A percentile compares a stretch with the other conserved stretches of the same genome.
Evolutionary conservation across 2,329 filamentous ascomycete species (phyloP).

Genomic region (Stemphylium lycopersici): DNA sequence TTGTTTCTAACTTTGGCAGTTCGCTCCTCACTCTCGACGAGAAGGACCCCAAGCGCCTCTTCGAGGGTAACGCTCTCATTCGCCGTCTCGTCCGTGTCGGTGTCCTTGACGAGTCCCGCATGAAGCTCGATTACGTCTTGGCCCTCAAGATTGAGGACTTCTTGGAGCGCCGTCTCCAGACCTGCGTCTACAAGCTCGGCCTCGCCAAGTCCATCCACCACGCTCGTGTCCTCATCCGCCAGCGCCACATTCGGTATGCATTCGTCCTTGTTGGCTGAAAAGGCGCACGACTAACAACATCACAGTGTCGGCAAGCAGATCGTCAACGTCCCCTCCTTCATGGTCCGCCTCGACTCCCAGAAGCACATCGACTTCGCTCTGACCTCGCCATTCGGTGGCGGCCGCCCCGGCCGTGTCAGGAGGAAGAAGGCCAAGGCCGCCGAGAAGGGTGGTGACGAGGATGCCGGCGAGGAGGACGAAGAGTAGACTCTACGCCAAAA

Average conservation of each 20-base stretch:
- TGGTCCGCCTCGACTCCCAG: constrained; percentile 99
- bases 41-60: constrained; percentile 99
- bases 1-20: constrained; percentile 61
- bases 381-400: constrained; percentile 96
- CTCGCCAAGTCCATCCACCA: constrained; percentile 99
- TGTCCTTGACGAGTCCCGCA: constrained; percentile 99
- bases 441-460: constrained; percentile 80
- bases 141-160: constrained; percentile 99
- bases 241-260: constrained; percentile 89
- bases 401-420: constrained; percentile 94
- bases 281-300: constrained; percentile 20
- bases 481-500: constrained; percentile 49
- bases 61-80: constrained; percentile 99
- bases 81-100: constrained; percentile 99
- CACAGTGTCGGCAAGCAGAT: constrained; percentile 97
- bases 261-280: neutral
- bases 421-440: constrained; percentile 99
- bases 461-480: constrained; percentile 90
- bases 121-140: constrained; percentile 99
- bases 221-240: constrained; percentile 98
- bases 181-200: constrained; percentile 99
- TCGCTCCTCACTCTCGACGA: constrained; percentile 99
- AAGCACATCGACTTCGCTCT: constrained; percentile 99
- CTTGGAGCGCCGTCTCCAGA: constrained; percentile 99
- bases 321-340: constrained; percentile 99